Base-by-base conservation (phyloP, 1,284 basidiomycete genomes). In the Hemileia vastatrix region DNA sequence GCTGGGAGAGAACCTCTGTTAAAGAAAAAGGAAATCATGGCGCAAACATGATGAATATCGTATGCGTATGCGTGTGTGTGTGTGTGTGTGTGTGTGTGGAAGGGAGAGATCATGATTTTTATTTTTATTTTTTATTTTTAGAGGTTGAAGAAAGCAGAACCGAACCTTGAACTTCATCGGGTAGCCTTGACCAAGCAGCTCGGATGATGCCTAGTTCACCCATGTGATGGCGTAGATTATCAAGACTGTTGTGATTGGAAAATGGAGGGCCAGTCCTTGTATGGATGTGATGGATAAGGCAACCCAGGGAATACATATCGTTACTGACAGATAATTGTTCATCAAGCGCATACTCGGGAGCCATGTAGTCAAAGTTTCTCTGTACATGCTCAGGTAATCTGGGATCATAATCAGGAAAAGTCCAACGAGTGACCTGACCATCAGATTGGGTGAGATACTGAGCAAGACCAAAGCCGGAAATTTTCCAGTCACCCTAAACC, bases 221-320 rank as follows among this genome's bases (percentile, higher is more conserved):
- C 0, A 86, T 85, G 76, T 90, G 86, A 24, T 88, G 84, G 11
- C 91, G 83, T 40, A 97, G 74, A 43, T 83, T 84, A 40, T 84
- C 82, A 36, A 96, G 79, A 66, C 84, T 90, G n/a, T 86, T 86
- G 64, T 89, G 87, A 68, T 86, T 95, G 70, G 83, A 83, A 78
- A 91, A 96, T 1, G 95, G 95, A 0, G 91, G 85, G 56, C 80
- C 82, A 0, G 90, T 89, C 71, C 87, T 90, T 72, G 86, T 87
- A 74, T 97, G 92, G 5, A 91, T 90, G 3, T 88, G 85, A 72
- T 61, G 59, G 44, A 97, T 83, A 24, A 97, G 76, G 71, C 88
- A 93, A 4, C 94, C 94, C 6, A 98, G 82, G 2, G 90, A 87
- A 76, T 93, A 98, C 82, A 98, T 87, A 74, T 98, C 94, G 43